Percentiles rank a stretch among this genome's conserved stretches.
Conservation (phyloP, 1,284 basidiomycete species). For the Ceratobasidium theobromae region DNA sequence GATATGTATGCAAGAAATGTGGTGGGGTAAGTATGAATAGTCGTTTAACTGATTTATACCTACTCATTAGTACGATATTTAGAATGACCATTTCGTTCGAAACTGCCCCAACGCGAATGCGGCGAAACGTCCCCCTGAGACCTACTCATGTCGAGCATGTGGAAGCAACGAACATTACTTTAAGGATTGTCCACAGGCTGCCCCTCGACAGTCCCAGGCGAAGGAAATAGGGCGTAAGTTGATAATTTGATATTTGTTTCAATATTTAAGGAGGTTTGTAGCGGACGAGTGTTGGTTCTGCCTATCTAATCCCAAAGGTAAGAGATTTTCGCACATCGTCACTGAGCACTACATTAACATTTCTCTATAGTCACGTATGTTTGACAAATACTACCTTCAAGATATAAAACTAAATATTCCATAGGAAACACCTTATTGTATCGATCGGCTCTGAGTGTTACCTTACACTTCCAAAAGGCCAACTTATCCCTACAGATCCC, state of each 20-base stretch:
- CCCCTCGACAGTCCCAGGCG: slow-evolving; percentile 57
- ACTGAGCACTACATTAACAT: not conserved
- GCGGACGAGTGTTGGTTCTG: slow-evolving; percentile 96
- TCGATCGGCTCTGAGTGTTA: slow-evolving; percentile 92
- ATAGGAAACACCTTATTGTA: slow-evolving; percentile 90
- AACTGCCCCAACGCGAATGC: slow-evolving; percentile 86
- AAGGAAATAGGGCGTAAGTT: slow-evolving; percentile 80
- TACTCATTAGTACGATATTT: slow-evolving; percentile 25
- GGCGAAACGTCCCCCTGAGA: slow-evolving; percentile 73
- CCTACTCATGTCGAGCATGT: slow-evolving; percentile 83
- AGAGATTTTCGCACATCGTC: slow-evolving; percentile 40
- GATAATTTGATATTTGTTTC: slow-evolving; percentile 35
- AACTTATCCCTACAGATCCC: slow-evolving; percentile 78
- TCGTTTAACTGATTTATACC: too few relatives aligned
- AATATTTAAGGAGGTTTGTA: slow-evolving; percentile 41
- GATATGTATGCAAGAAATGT: slow-evolving; percentile 85
- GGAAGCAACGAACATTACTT: slow-evolving; percentile 81
- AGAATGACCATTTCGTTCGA: slow-evolving; percentile 81
- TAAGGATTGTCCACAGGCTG: slow-evolving; percentile 78
- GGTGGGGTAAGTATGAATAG: slow-evolving; percentile 56
- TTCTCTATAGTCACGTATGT: slow-evolving; percentile 23
- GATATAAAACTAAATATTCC: not conserved
- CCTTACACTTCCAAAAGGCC: slow-evolving; percentile 89
- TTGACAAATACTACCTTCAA: not conserved
- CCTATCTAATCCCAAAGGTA: slow-evolving; percentile 88